Conservation (phyloP, 306 rosid genomes). For the Quercus bicolor region DNA sequence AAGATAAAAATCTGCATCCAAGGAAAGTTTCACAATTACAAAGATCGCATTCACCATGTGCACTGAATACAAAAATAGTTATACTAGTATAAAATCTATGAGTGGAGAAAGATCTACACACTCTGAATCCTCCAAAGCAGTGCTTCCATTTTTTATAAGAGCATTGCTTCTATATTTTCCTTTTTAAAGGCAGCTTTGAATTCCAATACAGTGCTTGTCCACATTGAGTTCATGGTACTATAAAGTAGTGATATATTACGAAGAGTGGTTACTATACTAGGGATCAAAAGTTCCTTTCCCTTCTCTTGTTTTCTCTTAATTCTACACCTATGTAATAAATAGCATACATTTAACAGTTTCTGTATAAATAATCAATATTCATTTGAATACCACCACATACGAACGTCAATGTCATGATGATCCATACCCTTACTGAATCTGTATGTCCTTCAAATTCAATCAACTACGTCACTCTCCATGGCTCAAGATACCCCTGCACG, state of each 20-base stretch:
- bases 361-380: not conserved
- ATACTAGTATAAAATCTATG: too few relatives aligned
- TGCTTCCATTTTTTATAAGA: not conserved
- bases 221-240: not conserved
- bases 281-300: not conserved
- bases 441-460: not conserved
- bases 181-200: not conserved
- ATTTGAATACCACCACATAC: not conserved
- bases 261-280: not conserved
- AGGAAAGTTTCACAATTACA: not conserved
- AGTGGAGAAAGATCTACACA: not conserved
- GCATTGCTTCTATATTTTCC: not conserved
- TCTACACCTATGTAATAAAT: not conserved
- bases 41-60: not conserved
- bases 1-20: not conserved
- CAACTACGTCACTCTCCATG: not conserved
- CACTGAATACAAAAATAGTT: too few relatives aligned
- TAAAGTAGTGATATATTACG: not conserved
- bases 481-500: not conserved
- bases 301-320: not conserved
- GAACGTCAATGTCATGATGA: not conserved
- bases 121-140: not conserved
- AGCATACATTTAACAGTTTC: not conserved
- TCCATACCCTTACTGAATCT: not conserved
- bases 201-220: not conserved